Percentiles rank a stretch among this genome's conserved stretches.
Conservation (phyloP, 2,329 filamentous ascomycete genomes). For the Epichloe brachyelytri region DNA sequence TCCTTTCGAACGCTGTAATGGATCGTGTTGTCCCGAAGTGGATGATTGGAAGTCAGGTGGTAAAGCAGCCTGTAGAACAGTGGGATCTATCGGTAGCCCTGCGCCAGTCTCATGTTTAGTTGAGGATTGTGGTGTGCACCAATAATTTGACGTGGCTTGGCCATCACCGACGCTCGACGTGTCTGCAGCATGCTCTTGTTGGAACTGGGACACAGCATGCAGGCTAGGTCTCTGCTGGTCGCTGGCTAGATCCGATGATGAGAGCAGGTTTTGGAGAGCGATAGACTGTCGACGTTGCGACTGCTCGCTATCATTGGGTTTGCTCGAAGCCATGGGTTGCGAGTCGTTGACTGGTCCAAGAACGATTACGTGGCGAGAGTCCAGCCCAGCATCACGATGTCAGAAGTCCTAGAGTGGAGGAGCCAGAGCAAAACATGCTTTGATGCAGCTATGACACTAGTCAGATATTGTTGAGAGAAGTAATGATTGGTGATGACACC, state of each 20-base stretch:
- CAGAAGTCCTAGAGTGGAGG: neutral
- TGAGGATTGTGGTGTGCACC: constrained; percentile 34
- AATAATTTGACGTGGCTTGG: constrained; percentile 37
- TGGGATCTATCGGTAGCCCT: constrained; percentile 39
- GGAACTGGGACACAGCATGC: neutral
- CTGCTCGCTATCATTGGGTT: constrained; percentile 13
- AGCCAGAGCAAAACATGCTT: neutral
- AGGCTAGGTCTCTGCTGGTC: neutral
- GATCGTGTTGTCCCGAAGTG: constrained; percentile 12
- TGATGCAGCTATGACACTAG: neutral
- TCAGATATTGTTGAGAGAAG: neutral
- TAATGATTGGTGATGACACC: neutral
- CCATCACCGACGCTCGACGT: constrained; percentile 13
- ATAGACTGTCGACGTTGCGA: constrained; percentile 38
- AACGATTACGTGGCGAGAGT: neutral
- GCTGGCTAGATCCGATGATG: constrained; percentile 4
- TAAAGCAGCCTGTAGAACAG: constrained; percentile 40
- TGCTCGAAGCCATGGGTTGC: constrained; percentile 18
- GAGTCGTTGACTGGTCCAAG: neutral
- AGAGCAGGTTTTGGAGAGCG: constrained; percentile 51
- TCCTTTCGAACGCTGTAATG: constrained; percentile 16
- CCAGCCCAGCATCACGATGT: constrained; percentile 4
- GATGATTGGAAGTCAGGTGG: constrained; percentile 35
- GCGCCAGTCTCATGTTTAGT: constrained; percentile 24
- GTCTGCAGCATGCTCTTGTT: constrained; percentile 3